phyloP scores from a whole-genome alignment of 305 asterid genomes.

The Caryopteris hybrid region DNA sequence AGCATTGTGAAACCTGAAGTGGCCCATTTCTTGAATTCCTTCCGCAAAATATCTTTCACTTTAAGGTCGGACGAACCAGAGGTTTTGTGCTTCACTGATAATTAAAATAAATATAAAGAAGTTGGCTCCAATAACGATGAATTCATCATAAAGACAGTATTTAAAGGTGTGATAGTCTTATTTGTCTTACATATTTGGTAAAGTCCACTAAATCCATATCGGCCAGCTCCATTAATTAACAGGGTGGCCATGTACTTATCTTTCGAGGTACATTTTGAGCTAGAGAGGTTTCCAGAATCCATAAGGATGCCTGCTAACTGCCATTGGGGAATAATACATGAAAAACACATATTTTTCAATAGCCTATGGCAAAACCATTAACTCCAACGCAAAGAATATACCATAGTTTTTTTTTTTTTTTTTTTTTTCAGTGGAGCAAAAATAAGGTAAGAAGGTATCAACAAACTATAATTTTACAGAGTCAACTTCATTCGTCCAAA shows the following conservation, averaged over 20 bases:
- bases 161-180: background rate
- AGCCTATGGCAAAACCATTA: background rate
- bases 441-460: background rate
- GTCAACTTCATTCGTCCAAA: no score
- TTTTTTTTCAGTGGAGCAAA: no score
- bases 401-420: no score
- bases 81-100: conserved; percentile 57
- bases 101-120: background rate
- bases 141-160: conserved; percentile 1
- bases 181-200: conserved; percentile 57
- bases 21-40: conserved; percentile 66
- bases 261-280: conserved; percentile 46
- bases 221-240: conserved; percentile 80
- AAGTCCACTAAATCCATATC: conserved; percentile 75
- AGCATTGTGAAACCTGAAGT: conserved; percentile 40
- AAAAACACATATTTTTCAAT: background rate
- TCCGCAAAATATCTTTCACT: conserved; percentile 51
- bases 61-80: conserved; percentile 39
- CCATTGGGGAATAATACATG: conserved; percentile 13
- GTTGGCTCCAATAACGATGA: background rate
- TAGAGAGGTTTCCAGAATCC: conserved; percentile 70
- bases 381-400: conserved; percentile 8
- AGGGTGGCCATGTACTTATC: conserved; percentile 79
- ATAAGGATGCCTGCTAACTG: conserved; percentile 82
- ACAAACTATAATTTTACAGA: no score